Evolutionary conservation across 2,329 filamentous ascomycete genomes (phyloP), one percentile per base, ranked within the genome.

Genomic region (Herpomyces periplanetae): DNA sequence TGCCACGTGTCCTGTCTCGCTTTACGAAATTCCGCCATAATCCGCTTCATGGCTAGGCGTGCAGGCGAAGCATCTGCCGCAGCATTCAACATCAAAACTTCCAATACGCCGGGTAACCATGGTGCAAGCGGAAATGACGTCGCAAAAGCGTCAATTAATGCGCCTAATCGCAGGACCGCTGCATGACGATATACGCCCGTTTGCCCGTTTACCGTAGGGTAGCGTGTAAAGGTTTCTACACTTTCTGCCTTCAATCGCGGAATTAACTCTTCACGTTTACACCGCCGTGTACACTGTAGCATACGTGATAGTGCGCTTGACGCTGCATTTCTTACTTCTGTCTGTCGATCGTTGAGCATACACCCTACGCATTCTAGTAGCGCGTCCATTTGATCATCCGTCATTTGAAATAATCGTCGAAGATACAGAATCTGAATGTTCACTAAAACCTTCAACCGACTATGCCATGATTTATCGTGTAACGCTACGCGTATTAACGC

Each of bases 381-480:
- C 13, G 55, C 51, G 28, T 68, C 51, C 20, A 80, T 64, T 34
- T 87, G 62, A 4, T 50, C 41, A 4, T 51, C 45, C 13, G 57
- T 52, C 27, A 84, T 65, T 11, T 91, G 45, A 46, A 96, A 96
- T 14, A 96, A 51, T 11, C 75, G 65, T 19, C 80, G 63, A 54
- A 91, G 96, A 44, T 88, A 96, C 29, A 96, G 62, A 27, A 91
- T 75, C 33, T 96, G 84, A 47, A 96, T 88, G 40, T 91, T 91
- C 41, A 96, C 73, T 28, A 96, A 54, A 16, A 85, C 69, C 11
- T 84, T 58, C 15, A 96, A 49, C 17, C 80, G 64, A 41, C 96
- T 80, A 38, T 96, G 80, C 80, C 80, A 96, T 21, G 66, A 80
- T 2, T 56, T 43, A 1, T 73, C 66, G 4, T 54, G 62, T 30